These are phyloP conservation scores for Fusarium tuaranense DNA, from an alignment of 2,329 filamentous ascomycete genomes.

Conservation along the genomic window DNA sequence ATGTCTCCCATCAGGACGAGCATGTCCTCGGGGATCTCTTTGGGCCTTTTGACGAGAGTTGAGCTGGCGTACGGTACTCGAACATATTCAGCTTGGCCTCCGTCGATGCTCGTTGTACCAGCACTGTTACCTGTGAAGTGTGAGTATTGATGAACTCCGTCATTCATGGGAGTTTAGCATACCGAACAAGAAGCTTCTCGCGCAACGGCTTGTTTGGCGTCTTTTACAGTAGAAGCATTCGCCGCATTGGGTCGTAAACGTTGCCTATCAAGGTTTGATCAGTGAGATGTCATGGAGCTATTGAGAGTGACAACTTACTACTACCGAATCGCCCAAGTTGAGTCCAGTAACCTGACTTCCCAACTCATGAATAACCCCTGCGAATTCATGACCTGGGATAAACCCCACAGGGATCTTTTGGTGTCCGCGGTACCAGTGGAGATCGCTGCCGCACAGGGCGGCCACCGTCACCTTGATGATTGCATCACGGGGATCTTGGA, in stretches of 20 bases:
- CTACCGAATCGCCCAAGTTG: background rate
- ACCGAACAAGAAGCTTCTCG: background rate
- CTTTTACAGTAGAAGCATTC: background rate
- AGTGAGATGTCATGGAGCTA: background rate
- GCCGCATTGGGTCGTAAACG: background rate
- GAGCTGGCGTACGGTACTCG: background rate
- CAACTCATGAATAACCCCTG: background rate
- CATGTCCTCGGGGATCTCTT: background rate
- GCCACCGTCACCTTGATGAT: constrained; percentile 11
- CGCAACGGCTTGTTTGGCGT: background rate
- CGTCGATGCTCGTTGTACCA: background rate
- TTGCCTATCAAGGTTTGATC: background rate
- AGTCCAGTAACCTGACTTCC: background rate
- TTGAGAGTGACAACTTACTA: background rate
- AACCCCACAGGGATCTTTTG: constrained; percentile 16
- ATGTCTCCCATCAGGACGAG: background rate
- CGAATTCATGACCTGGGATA: background rate
- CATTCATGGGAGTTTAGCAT: background rate
- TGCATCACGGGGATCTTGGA: constrained; percentile 12
- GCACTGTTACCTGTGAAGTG: background rate
- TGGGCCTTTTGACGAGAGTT: background rate
- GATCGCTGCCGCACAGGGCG: constrained; percentile 17
- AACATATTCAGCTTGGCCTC: background rate
- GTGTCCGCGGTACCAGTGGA: constrained; percentile 22
- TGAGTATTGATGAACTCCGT: background rate